Evolutionary conservation across 192 early-diverging fungal species (phyloP), one percentile per base, ranked within the genome.

Genomic region (Podila epigama): DNA sequence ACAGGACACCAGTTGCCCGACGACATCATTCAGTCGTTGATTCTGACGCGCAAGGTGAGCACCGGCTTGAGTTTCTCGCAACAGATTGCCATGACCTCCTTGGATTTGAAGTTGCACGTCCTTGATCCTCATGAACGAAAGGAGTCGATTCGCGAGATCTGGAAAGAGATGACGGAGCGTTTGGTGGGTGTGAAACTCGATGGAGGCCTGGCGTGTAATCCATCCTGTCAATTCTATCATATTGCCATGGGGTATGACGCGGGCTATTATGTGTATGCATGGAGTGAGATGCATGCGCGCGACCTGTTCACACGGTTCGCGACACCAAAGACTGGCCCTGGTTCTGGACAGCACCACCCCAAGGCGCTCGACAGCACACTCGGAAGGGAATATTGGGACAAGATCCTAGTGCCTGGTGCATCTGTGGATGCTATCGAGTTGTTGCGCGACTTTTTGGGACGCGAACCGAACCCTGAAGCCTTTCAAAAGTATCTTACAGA

Each of bases 101-200:
- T 87, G 58, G 95, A 96, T 82, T 84, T 94, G 81, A 83, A 63
- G 7, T 77, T 96, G 50, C 95, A 96, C 81, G 87, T 83, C 66
- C 73, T 82, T 9, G 81, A 88, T 35, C 83, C 73, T 22, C 22
- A 34, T 3, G 31, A 51, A 2, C 73, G 75, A 11, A 32, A 82
- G 28, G 58, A 82, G 15, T 77, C 85, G 39, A 65, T 82, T 61
- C 66, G 75, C 29, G 56, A 75, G 25, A 51, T 80, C 40, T 89
- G 81, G 79, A 75, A 75, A 27, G 44, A 69, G 54, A 79, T 86
- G 75, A 75, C 71, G 39, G 77, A 86, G 44, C 64, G 66, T 0
- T 63, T 86, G 32, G 65, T 54, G 1, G 73, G 73, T 1, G 57
- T 77, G 22, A 68, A 51, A 15, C 22, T 68, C 15, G 73, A 68